phyloP scores from a whole-genome alignment of 2,329 filamentous ascomycete genomes.

The Colletotrichum endophyticum region DNA sequence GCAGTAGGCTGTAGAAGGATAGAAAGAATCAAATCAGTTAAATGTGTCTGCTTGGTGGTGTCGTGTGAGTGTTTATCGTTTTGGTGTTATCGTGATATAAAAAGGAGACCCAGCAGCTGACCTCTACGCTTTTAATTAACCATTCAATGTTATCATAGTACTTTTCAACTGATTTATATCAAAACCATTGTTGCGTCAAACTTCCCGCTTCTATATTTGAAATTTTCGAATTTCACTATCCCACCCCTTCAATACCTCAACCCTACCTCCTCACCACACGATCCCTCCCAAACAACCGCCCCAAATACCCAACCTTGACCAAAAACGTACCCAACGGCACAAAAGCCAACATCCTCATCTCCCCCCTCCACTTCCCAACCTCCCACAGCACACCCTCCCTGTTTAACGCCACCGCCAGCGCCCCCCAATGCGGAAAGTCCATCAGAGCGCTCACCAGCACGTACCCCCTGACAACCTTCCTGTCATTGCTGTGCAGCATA shows the following conservation, averaged over 20 bases:
- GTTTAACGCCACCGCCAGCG: not conserved
- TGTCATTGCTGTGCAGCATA: not conserved
- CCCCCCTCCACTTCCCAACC: not conserved
- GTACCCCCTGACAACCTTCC: not conserved
- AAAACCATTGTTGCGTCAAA: too few species aligned
- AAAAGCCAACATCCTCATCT: not conserved
- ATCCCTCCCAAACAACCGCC: not conserved
- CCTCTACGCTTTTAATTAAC: not conserved
- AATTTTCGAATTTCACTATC: too few species aligned
- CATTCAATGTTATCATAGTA: not conserved
- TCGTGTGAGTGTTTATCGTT: not conserved
- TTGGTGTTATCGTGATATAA: not conserved
- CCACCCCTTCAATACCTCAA: not conserved
- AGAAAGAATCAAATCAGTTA: not conserved
- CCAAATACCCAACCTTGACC: not conserved
- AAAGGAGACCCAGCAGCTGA: not conserved
- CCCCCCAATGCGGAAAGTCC: not conserved
- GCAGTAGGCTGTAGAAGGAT: not conserved
- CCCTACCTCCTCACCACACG: not conserved
- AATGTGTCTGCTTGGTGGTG: not conserved
- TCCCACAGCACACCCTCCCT: not conserved
- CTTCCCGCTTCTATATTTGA: too few species aligned
- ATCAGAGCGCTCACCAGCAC: not conserved
- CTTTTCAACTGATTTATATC: not conserved
- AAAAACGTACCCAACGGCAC: not conserved